Evolutionary conservation across 1,284 basidiomycete genomes (phyloP).

Genomic region (Clitocybe nebularis): DNA sequence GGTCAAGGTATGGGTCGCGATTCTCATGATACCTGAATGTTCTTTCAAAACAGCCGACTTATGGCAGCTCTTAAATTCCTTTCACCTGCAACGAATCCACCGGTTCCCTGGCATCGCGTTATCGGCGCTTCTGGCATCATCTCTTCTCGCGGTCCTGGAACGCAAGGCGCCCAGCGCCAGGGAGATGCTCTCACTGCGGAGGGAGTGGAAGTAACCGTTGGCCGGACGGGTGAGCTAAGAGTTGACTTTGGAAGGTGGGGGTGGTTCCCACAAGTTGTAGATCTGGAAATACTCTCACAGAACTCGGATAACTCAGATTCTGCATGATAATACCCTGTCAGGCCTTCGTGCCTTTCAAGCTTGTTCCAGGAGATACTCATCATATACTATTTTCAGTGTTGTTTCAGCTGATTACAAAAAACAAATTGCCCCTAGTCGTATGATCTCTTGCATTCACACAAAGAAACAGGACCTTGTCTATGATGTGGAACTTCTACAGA

Average conservation of each 20-base stretch:
- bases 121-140: constrained; percentile 65
- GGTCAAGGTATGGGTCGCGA: constrained; percentile 62
- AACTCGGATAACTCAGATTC: constrained; percentile 1
- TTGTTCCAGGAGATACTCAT: too few species aligned
- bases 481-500: too few species aligned
- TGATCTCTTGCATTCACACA: too few species aligned
- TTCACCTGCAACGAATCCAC: constrained; percentile 50
- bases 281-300: constrained; percentile 3
- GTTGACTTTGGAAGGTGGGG: constrained; percentile 37
- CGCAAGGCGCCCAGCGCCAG: constrained; percentile 60
- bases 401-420: too few species aligned
- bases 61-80: constrained; percentile 64
- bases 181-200: constrained; percentile 64
- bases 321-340: too few species aligned
- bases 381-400: too few species aligned
- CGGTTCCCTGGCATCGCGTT: constrained; percentile 76
- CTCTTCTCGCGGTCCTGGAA: constrained; percentile 76
- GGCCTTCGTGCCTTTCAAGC: too few species aligned
- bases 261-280: constrained; percentile 38
- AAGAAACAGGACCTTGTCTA: too few species aligned
- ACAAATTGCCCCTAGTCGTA: too few species aligned
- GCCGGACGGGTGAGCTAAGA: constrained; percentile 37
- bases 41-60: constrained; percentile 1
- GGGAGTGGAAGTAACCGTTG: constrained; percentile 60
- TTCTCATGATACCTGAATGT: constrained; percentile 8